These are phyloP conservation scores for Oemleria cerasiformis DNA, from an alignment of 306 rosid genomes.

Conservation along the genomic window DNA sequence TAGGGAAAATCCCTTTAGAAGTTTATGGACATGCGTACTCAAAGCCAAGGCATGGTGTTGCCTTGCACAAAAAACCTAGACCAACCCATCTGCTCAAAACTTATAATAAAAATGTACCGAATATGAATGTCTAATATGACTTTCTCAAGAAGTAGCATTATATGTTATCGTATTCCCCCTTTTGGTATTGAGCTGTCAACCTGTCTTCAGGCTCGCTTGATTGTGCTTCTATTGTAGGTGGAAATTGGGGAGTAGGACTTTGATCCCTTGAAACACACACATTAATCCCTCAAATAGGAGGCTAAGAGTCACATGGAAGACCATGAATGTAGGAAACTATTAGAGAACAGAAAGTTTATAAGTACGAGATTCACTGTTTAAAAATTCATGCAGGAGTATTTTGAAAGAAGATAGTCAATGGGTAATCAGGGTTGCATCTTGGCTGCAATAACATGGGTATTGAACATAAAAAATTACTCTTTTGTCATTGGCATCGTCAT, in stretches of 20 bases:
- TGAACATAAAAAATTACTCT: background rate
- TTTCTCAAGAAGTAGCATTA: background rate
- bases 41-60: too few species aligned
- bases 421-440: background rate
- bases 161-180: background rate
- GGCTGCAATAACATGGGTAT: background rate
- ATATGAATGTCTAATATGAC: background rate
- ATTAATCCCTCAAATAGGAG: background rate
- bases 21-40: background rate
- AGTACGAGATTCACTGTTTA: background rate
- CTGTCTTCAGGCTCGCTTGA: background rate
- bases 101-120: background rate
- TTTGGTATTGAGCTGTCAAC: background rate
- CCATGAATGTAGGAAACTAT: background rate
- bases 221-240: background rate
- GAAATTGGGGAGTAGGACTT: background rate
- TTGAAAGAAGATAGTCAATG: background rate
- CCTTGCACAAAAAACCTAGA: too few species aligned
- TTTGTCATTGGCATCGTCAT: background rate
- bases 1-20: background rate
- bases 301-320: background rate
- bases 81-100: background rate
- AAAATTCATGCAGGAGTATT: background rate
- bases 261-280: background rate
- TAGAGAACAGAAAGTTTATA: background rate